phyloP scores from a whole-genome alignment of 2,329 filamentous ascomycete genomes.

The Cercospora citrullina region DNA sequence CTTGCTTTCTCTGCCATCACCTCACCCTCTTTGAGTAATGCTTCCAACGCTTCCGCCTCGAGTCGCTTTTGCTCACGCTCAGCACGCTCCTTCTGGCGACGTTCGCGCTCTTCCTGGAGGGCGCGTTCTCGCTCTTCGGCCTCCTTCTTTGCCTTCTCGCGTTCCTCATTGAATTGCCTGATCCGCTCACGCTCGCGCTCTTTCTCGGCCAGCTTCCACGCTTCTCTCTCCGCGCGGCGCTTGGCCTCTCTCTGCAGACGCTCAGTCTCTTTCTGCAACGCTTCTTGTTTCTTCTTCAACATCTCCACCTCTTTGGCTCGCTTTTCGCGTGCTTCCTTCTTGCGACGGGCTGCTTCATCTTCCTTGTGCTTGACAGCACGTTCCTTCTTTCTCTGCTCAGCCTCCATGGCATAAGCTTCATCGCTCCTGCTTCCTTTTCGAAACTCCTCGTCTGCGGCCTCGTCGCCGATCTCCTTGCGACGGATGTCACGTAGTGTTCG shows the following conservation, averaged over 20 bases:
- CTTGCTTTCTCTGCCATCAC: slow-evolving; percentile 55
- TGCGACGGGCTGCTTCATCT: slow-evolving; percentile 58
- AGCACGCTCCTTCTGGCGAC: slow-evolving; percentile 42
- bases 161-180: slow-evolving; percentile 54
- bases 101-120: slow-evolving; percentile 50
- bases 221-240: slow-evolving; percentile 51
- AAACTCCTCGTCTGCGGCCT: slow-evolving; percentile 66
- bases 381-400: slow-evolving; percentile 59
- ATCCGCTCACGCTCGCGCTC: slow-evolving; percentile 57
- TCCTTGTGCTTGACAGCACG: slow-evolving; percentile 64
- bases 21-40: slow-evolving; percentile 57
- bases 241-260: slow-evolving; percentile 50
- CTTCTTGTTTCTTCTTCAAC: slow-evolving; percentile 52
- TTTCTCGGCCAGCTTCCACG: slow-evolving; percentile 47
- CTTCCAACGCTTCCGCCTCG: slow-evolving; percentile 56
- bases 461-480: slow-evolving; percentile 66
- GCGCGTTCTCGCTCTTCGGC: slow-evolving; percentile 55
- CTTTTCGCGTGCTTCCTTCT: slow-evolving; percentile 62
- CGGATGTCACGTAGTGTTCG: slow-evolving; percentile 68
- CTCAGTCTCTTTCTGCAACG: slow-evolving; percentile 46
- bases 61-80: slow-evolving; percentile 55
- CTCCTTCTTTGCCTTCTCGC: slow-evolving; percentile 42
- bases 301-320: slow-evolving; percentile 53
- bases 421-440: slow-evolving; percentile 69
- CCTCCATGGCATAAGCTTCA: slow-evolving; percentile 69